phyloP scores from a whole-genome alignment of 2,329 filamentous ascomycete species.

The Xylariaceae sp. region DNA sequence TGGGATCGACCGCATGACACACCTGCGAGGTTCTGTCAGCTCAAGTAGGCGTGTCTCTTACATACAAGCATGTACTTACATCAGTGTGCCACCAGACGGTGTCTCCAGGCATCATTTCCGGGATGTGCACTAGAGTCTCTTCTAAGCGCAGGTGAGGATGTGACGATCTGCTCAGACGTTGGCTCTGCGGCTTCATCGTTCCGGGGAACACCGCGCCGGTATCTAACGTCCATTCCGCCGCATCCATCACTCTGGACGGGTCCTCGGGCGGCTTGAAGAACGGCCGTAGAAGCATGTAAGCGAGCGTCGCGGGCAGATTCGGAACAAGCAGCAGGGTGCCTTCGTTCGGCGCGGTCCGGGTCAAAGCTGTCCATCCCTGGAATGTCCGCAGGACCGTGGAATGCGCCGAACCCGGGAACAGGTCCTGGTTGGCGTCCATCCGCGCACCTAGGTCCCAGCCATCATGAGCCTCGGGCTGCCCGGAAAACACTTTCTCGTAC shows the following conservation, averaged over 20 bases:
- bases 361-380: slow-evolving; percentile 40
- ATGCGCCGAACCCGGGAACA: slow-evolving; percentile 32
- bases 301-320: slow-evolving; percentile 18
- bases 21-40: slow-evolving; percentile 4
- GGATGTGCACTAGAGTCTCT: slow-evolving; percentile 30
- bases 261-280: slow-evolving; percentile 33
- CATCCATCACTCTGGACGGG: slow-evolving; percentile 20
- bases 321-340: slow-evolving; percentile 37
- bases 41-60: too few relatives aligned
- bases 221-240: slow-evolving; percentile 25
- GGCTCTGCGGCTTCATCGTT: slow-evolving; percentile 24
- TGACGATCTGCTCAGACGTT: slow-evolving; percentile 24
- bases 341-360: slow-evolving; percentile 27
- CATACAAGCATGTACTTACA: slow-evolving; percentile 2
- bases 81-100: slow-evolving; percentile 16
- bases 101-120: slow-evolving; percentile 29
- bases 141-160: slow-evolving; percentile 31
- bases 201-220: slow-evolving; percentile 29
- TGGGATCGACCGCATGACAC: slow-evolving; percentile 7
- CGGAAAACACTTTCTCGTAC: slow-evolving; percentile 34
- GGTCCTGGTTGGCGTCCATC: slow-evolving; percentile 28
- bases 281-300: slow-evolving; percentile 37
- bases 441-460: slow-evolving; percentile 32
- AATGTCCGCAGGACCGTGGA: slow-evolving; percentile 34
- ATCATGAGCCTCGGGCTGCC: slow-evolving; percentile 32